Evolutionary conservation across 176 grass and related monocot genomes (phyloP), one percentile per base, ranked within the genome.

Genomic region (Musa acuminata): DNA sequence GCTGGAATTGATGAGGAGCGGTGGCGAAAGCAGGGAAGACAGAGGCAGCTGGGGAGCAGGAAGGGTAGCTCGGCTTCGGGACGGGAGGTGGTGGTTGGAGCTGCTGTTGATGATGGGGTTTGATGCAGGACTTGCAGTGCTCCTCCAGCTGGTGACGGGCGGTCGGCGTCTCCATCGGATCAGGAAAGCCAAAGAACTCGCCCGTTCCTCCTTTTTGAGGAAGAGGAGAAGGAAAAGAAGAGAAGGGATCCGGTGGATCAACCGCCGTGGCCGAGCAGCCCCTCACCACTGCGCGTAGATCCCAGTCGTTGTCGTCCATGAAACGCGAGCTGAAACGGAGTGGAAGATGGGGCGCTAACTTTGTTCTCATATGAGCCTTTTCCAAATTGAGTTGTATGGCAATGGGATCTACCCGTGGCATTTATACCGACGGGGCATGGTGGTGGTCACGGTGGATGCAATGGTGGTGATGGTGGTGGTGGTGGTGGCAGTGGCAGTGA

Each of bases 211-310:
- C 69, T 27, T 14, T 11, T 12, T 13, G 69, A 48, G 78, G 22
- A 16, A 58, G 16, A 17, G 65, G 70, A 48, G 25, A 1, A 55
- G 79, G 21, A 1, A 57, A n/a, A 35, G 49, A 64, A 4, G 79
- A 26, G 43, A 69, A 25, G 27, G 62, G 49, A 48, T 21, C 71
- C 2, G 65, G 59, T 17, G 23, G 51, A 11, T 73, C 27, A 13
- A 13, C 22, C 11, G 62, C 14, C 14, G 66, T 53, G 24, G 84
- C 17, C 64, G 55, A 25, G 79, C 88, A 99, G 58, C 96, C 86
- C 75, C 96, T 89, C 17, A 99, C 96, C 62, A 99, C 88, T 29
- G 96, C 96, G 48, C 84, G 84, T 52, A 99, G 82, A 83, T 99
- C 96, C 96, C 94, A 98, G 74, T 98, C 86, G 87, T 99, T 91